Conservation (phyloP, 257 asterid genomes). For the Solanum sejunctum region DNA sequence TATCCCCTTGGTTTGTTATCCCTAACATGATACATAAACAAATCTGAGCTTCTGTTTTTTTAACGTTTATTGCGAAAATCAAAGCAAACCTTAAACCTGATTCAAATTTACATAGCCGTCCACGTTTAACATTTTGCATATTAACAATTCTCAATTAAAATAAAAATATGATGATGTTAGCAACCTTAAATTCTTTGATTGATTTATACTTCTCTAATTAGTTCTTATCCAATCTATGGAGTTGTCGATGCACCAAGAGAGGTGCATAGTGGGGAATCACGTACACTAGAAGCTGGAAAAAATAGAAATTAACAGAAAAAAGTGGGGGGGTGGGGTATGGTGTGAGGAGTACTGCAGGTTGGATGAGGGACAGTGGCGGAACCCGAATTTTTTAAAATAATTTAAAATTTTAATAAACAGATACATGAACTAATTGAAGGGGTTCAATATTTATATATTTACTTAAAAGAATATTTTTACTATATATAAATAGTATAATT, state of each 20-base stretch:
- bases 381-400: too few relatives aligned
- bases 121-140: neutral
- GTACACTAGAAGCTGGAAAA: slow-evolving; percentile 8
- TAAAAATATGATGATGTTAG: neutral
- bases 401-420: too few relatives aligned
- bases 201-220: neutral
- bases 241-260: slow-evolving; percentile 1
- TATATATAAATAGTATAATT: too few relatives aligned
- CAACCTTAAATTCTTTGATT: slow-evolving; percentile 6
- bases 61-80: neutral
- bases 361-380: too few relatives aligned
- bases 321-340: neutral
- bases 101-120: neutral
- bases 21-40: too few relatives aligned
- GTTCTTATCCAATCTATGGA: slow-evolving; percentile 24
- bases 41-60: too few relatives aligned
- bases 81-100: neutral
- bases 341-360: too few relatives aligned
- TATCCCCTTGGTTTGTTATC: too few relatives aligned
- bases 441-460: too few relatives aligned
- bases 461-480: too few relatives aligned
- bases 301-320: neutral
- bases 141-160: neutral
- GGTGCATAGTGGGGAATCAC: slow-evolving; percentile 32
- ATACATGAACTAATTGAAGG: too few relatives aligned